Conservation (phyloP, 768 basidiomycete species). For the Porphyrellus cyaneotinctus region DNA sequence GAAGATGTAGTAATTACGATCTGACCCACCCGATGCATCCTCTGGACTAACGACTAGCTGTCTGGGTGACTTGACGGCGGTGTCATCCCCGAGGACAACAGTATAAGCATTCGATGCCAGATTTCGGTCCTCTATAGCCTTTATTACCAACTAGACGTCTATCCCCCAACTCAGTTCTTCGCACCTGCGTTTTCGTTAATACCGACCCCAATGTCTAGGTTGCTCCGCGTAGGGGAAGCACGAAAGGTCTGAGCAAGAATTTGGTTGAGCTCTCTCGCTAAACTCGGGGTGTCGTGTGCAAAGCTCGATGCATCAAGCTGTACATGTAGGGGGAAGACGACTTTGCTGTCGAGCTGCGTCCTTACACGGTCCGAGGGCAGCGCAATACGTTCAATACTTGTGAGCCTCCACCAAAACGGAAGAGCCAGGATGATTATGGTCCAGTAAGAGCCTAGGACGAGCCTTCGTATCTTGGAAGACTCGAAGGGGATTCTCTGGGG, state of each 20-base stretch:
- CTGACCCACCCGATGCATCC: conserved; percentile 28
- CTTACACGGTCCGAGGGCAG: conserved; percentile 62
- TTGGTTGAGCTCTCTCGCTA: conserved; percentile 30
- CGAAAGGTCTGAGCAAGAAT: conserved; percentile 15
- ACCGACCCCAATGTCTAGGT: conserved; percentile 37
- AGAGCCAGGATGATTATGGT: conserved; percentile 67
- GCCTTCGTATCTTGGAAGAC: conserved; percentile 44
- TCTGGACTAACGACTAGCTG: conserved; percentile 19
- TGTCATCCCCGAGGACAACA: conserved; percentile 22
- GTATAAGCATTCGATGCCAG: conserved; percentile 18
- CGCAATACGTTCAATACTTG: conserved; percentile 79
- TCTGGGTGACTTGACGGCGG: conserved; percentile 20
- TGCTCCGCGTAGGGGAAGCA: conserved; percentile 38
- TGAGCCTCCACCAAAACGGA: conserved; percentile 93
- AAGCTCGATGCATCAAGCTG: conserved; percentile 34
- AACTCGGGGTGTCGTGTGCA: neutral
- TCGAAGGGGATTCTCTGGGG: conserved; percentile 54
- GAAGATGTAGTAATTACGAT: neutral
- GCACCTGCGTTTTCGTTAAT: conserved; percentile 32
- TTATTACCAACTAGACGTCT: conserved; percentile 5
- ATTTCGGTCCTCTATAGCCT: conserved; percentile 11
- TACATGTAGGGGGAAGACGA: conserved; percentile 43
- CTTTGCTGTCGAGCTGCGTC: conserved; percentile 43
- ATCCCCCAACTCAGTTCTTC: conserved; percentile 13
- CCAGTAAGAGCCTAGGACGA: conserved; percentile 77